Evolutionary conservation across 2,329 filamentous ascomycete genomes (phyloP).

Genomic region (Coniella vitis): DNA sequence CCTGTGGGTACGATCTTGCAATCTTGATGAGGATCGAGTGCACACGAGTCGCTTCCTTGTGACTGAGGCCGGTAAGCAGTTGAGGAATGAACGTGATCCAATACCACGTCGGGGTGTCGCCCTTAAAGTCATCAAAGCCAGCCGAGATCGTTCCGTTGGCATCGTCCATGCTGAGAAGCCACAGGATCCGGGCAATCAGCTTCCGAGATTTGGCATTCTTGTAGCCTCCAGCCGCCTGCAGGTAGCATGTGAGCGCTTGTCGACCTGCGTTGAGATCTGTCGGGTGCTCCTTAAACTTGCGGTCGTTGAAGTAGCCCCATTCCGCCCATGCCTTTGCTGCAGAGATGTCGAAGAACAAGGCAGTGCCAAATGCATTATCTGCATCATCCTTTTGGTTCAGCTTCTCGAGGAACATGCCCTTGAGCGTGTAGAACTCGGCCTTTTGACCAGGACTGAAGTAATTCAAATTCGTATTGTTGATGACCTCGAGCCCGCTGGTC

Average conservation of each 20-base stretch:
- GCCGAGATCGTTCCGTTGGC: slow-evolving; percentile 73
- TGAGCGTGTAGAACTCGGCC: slow-evolving; percentile 97
- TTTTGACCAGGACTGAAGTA: slow-evolving; percentile 97
- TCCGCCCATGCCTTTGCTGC: slow-evolving; percentile 97
- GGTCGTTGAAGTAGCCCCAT: slow-evolving; percentile 97
- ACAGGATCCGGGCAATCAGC: slow-evolving; percentile 84
- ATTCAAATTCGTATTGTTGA: slow-evolving; percentile 98
- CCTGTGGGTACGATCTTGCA: slow-evolving; percentile 91
- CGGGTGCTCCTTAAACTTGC: slow-evolving; percentile 88
- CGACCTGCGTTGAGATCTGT: slow-evolving; percentile 75
- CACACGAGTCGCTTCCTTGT: slow-evolving; percentile 84
- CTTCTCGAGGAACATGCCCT: slow-evolving; percentile 98
- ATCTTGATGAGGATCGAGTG: slow-evolving; percentile 86
- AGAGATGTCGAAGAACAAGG: slow-evolving; percentile 90
- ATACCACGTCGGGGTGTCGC: slow-evolving; percentile 96
- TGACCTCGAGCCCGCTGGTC: slow-evolving; percentile 88
- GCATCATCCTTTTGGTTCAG: slow-evolving; percentile 85
- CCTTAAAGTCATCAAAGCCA: slow-evolving; percentile 94
- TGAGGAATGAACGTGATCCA: slow-evolving; percentile 99
- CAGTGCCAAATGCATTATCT: slow-evolving; percentile 89
- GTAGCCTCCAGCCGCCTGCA: slow-evolving; percentile 92
- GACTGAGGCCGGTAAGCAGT: slow-evolving; percentile 80
- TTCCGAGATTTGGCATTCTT: slow-evolving; percentile 97
- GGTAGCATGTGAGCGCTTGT: slow-evolving; percentile 90
- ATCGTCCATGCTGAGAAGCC: slow-evolving; percentile 92